Evolutionary conservation across 352 stramenopile genomes (phyloP), one percentile per base, ranked within the genome.

Genomic region (Pythium sukuiense): DNA sequence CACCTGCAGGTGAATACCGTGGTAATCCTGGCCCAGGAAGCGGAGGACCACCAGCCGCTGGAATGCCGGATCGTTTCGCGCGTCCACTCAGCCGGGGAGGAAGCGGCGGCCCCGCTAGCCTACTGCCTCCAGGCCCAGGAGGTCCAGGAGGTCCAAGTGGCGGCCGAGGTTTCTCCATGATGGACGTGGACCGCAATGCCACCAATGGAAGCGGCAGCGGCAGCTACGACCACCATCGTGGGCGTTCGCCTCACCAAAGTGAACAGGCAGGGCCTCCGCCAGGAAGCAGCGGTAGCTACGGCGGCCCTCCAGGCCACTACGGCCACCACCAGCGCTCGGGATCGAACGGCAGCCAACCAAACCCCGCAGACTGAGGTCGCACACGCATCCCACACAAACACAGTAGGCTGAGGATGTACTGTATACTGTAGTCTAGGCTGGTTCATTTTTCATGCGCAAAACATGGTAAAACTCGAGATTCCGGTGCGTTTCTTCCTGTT

Each of bases 391-490:
- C 18, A 52, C n/a, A 16, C n/a, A 52, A 6, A 16, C 35, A 43
- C 35, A 12, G 45, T 29, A 52, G 45, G 6, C 45, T 52, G 3
- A 52, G 1, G 6, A 29, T 52, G 45, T 52, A 43, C 35, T 43
- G 35, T 43, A 35, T 35, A 24, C 20, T 24, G 20, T 24, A 52
- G 45, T 52, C n/a, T 52, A 52, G 45, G n/a, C 43, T 37, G 14
- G 54, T 57, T 57, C 39, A 58, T 52, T 41, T 50, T 63, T 32
- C 9, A 24, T 58, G 52, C 55, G 74, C 2, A 85, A 70, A 6
- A 85, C 71, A 64, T 91, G 81, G 66, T 74, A 85, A 67, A 91
- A 89, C 65, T 91, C 83, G 50, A 91, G 78, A 61, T 89, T 91
- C 18, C 81, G 71, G 27, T 83, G 76, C 46, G 79, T 74, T 52